These are phyloP conservation scores for Malassezia nana DNA, from an alignment of 1,284 basidiomycete species.

Conservation along the genomic window DNA sequence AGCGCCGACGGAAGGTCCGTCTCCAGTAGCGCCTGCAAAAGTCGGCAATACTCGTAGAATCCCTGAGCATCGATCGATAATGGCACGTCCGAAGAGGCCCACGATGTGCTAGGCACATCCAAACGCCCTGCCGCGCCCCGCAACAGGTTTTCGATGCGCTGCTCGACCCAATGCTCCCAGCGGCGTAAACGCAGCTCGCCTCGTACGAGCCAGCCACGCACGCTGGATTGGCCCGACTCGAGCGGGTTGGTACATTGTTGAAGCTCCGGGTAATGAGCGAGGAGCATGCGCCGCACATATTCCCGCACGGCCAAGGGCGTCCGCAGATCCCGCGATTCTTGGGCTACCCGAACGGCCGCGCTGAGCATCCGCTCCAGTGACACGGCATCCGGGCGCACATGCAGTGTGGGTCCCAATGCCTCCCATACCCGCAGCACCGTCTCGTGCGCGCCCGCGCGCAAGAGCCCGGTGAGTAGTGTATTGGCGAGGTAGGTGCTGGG, in stretches of 20 bases:
- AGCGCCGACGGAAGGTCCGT: neutral
- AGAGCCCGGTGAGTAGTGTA: conserved; percentile 9
- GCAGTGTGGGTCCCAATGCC: conserved; percentile 4
- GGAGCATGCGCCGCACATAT: conserved; percentile 4
- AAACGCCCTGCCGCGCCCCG: neutral
- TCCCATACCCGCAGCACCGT: conserved; percentile 14
- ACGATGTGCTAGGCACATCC: neutral
- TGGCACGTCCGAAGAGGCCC: neutral
- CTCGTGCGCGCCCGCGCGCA: conserved; percentile 3
- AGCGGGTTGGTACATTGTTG: conserved; percentile 1
- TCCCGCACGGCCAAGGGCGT: conserved; percentile 6
- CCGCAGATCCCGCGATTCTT: neutral
- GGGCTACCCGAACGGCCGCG: neutral
- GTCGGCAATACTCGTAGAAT: conserved; percentile 11
- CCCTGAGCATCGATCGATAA: conserved; percentile 12
- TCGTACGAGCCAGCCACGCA: conserved; percentile 12
- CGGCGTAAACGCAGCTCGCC: conserved; percentile 14
- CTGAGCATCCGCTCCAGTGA: conserved; percentile 14
- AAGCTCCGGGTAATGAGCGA: conserved; percentile 12
- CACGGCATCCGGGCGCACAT: conserved; percentile 6
- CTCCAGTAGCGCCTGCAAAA: conserved; percentile 2
- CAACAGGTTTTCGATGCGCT: conserved; percentile 2
- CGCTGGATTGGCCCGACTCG: neutral
- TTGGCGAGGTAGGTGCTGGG: conserved; percentile 14
- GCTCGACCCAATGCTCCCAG: conserved; percentile 15